phyloP scores from a whole-genome alignment of 495 filamentous ascomycete species.

The Cladorrhinum samala region DNA sequence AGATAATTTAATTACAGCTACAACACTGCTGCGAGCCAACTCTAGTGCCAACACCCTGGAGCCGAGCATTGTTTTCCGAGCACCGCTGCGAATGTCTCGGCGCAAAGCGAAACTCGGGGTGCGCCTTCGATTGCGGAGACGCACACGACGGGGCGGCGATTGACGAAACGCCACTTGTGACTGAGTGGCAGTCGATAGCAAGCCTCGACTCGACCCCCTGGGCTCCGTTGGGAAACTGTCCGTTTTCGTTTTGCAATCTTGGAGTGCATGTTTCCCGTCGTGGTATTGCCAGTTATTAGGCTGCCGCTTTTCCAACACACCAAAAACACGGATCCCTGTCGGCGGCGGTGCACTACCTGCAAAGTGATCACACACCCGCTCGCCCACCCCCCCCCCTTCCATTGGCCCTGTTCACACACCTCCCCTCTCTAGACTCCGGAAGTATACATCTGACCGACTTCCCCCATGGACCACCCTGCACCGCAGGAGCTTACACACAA shows the following conservation, averaged over 20 bases:
- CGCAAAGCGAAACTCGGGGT: neutral
- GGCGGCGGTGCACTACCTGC: slow-evolving; percentile 19
- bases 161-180: no score
- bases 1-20: no score
- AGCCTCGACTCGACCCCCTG: no score
- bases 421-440: neutral
- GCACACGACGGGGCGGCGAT: no score
- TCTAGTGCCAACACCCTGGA: no score
- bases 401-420: slow-evolving; percentile 3
- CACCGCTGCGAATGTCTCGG: neutral
- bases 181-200: no score
- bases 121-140: neutral
- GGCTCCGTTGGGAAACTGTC: slow-evolving; percentile 4
- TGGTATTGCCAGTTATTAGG: slow-evolving; percentile 23
- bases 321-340: slow-evolving; percentile 22
- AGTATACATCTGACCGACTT: neutral
- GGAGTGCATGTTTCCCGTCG: slow-evolving; percentile 7
- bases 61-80: neutral
- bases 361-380: neutral
- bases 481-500: slow-evolving; percentile 8
- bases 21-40: no score
- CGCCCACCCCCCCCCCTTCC: slow-evolving; percentile 4
- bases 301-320: slow-evolving; percentile 25
- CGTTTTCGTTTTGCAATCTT: neutral
- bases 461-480: neutral